Evolutionary conservation across 2,329 filamentous ascomycete species (phyloP).

Genomic region (Colletotrichum sp.): DNA sequence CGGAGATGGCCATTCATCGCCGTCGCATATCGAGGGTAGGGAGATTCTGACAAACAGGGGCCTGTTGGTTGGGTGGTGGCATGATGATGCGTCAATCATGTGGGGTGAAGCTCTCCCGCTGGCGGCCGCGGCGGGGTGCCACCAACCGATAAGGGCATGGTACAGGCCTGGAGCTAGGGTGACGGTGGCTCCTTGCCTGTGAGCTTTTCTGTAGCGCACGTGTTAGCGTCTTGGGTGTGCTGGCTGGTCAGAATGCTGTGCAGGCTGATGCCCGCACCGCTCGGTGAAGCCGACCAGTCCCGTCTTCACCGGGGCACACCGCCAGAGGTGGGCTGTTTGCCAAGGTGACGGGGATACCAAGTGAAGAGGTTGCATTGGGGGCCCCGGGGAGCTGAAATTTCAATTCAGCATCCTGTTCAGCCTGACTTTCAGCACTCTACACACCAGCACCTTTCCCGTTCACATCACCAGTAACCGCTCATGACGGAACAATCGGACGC

Average conservation of each 20-base stretch:
- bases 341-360: background rate
- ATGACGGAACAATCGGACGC: background rate
- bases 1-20: constrained; percentile 14
- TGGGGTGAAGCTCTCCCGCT: constrained; percentile 19
- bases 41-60: constrained; percentile 22
- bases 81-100: constrained; percentile 19
- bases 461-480: no score
- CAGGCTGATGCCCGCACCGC: background rate
- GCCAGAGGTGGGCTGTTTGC: background rate
- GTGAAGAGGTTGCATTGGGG: background rate
- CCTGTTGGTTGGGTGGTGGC: constrained; percentile 23
- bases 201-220: background rate
- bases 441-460: background rate
- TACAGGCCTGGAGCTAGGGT: background rate
- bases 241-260: background rate
- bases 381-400: background rate
- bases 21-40: constrained; percentile 2
- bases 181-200: background rate
- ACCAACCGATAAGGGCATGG: background rate
- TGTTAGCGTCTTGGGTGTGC: background rate
- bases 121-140: background rate
- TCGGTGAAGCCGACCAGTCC: background rate
- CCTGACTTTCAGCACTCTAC: background rate
- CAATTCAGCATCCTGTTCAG: background rate
- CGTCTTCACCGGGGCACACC: background rate